These are phyloP conservation scores for Rhizopus sp. DNA, from an alignment of 371 early-diverging fungal genomes.

Conservation along the genomic window DNA sequence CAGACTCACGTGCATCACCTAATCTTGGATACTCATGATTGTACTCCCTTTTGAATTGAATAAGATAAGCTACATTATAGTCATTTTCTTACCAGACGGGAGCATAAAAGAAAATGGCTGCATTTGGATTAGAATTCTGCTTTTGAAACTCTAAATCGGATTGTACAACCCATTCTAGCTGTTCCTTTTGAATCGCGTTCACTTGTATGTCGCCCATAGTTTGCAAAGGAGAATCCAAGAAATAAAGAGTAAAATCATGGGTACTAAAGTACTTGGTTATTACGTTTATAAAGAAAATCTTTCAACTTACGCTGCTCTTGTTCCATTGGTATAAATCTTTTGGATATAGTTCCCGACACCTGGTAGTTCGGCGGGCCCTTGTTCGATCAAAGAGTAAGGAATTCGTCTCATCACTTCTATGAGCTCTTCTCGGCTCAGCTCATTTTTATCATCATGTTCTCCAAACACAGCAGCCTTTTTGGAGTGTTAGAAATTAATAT, in stretches of 20 bases:
- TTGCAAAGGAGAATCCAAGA: conserved; percentile 54
- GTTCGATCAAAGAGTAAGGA: conserved; percentile 48
- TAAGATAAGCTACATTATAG: neutral
- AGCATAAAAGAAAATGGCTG: conserved; percentile 54
- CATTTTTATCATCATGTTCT: conserved; percentile 57
- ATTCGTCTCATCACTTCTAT: conserved; percentile 44
- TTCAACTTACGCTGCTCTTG: conserved; percentile 26
- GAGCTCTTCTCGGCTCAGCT: conserved; percentile 53
- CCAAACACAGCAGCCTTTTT: conserved; percentile 53
- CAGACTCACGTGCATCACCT: conserved; percentile 45
- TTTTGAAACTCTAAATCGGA: conserved; percentile 8
- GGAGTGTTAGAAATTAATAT: neutral
- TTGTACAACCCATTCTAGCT: conserved; percentile 48
- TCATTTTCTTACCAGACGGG: conserved; percentile 41
- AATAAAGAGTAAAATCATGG: conserved; percentile 49
- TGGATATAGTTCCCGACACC: conserved; percentile 55
- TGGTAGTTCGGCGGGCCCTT: conserved; percentile 47
- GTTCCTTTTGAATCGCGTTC: conserved; percentile 48
- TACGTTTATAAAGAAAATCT: conserved; percentile 7
- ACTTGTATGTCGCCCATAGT: conserved; percentile 36
- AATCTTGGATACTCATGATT: conserved; percentile 27
- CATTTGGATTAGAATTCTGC: conserved; percentile 34
- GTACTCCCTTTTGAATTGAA: conserved; percentile 19
- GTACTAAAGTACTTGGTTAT: conserved; percentile 8
- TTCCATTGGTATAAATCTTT: conserved; percentile 27